Evolutionary conservation across 2,329 filamentous ascomycete species (phyloP).

Genomic region (Trichoderma afroharzianum): DNA sequence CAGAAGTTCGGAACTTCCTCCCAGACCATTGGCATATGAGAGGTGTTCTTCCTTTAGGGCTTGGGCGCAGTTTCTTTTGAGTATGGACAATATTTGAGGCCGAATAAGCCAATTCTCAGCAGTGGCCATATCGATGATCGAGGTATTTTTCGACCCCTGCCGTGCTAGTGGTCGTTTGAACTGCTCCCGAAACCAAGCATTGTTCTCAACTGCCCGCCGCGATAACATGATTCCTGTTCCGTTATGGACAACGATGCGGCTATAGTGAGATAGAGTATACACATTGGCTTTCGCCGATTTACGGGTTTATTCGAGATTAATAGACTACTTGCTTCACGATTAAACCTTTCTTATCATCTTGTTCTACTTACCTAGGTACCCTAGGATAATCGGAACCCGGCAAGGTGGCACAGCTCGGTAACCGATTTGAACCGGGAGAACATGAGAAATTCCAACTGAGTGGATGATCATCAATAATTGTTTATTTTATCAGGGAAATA

Average conservation of each 20-base stretch:
- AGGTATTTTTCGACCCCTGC: not conserved
- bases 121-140: conserved; percentile 9
- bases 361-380: not conserved
- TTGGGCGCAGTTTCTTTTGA: not conserved
- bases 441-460: not conserved
- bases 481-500: not conserved
- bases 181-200: conserved; percentile 10
- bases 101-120: conserved; percentile 16
- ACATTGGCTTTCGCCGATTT: not conserved
- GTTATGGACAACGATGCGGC: not conserved
- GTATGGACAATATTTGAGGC: not conserved
- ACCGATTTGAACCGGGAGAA: not conserved
- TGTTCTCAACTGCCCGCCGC: conserved; percentile 5
- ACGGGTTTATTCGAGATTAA: not conserved
- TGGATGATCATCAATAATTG: not conserved
- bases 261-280: not conserved
- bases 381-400: not conserved
- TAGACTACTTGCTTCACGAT: not conserved
- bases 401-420: not conserved
- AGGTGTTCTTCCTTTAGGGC: not conserved
- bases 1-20: not conserved
- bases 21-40: conserved; percentile 11
- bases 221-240: not conserved
- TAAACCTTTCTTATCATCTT: not conserved
- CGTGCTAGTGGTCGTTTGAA: conserved; percentile 10